Conservation (phyloP, 768 basidiomycete genomes). For the Podaxis sp. region DNA sequence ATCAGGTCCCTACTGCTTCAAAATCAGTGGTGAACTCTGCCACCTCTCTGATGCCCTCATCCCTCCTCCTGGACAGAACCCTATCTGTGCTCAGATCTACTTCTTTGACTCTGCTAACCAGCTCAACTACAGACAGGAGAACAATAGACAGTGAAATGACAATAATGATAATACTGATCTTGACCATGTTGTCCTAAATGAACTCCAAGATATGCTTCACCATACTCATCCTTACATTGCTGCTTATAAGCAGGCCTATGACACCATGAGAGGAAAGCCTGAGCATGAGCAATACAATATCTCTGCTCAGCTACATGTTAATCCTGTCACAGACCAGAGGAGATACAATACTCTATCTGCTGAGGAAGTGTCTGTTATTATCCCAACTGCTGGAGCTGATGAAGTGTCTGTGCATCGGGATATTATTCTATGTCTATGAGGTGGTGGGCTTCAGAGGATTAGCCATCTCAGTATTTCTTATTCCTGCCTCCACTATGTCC, state of each 20-base stretch:
- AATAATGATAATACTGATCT: neutral
- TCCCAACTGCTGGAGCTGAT: conserved; percentile 32
- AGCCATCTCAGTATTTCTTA: conserved; percentile 36
- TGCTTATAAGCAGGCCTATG: conserved; percentile 18
- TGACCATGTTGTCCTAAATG: conserved; percentile 1
- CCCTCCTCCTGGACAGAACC: conserved; percentile 5
- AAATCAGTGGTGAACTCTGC: conserved; percentile 18
- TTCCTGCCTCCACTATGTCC: conserved; percentile 39
- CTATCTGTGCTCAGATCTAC: conserved; percentile 20
- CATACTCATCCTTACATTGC: conserved; percentile 10
- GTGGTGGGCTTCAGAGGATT: conserved; percentile 28
- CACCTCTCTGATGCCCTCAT: conserved; percentile 17
- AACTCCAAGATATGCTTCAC: conserved; percentile 18
- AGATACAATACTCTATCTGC: conserved; percentile 45
- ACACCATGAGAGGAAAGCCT: conserved; percentile 4
- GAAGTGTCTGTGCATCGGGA: conserved; percentile 24
- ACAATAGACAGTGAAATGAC: neutral
- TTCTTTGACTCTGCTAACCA: conserved; percentile 18
- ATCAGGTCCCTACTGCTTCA: conserved; percentile 18
- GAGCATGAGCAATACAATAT: neutral
- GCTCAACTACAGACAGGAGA: neutral
- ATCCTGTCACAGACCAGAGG: conserved; percentile 27
- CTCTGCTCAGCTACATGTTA: conserved; percentile 18
- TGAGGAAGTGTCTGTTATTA: conserved; percentile 34
- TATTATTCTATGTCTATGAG: conserved; percentile 30